Evolutionary conservation across 345 rosid genomes (phyloP).

Genomic region (Carallia pectinifolia): DNA sequence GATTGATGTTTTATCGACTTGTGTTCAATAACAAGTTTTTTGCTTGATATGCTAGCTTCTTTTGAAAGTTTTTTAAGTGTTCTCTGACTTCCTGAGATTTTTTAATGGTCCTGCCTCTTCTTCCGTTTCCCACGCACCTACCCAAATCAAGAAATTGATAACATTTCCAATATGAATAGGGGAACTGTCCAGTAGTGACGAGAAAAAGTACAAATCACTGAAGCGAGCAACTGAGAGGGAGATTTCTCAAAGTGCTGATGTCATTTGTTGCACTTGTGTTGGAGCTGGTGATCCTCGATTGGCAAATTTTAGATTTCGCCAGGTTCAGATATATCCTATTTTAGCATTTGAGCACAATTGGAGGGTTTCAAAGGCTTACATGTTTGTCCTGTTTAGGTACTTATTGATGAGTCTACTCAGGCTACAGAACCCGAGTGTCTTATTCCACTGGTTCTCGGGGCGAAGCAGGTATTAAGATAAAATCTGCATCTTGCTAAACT

Average conservation of each 20-base stretch:
- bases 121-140: background rate
- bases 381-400: conserved; percentile 54
- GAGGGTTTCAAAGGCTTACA: conserved; percentile 19
- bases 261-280: conserved; percentile 97
- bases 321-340: conserved; percentile 45
- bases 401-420: conserved; percentile 99
- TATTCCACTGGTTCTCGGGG: conserved; percentile 98
- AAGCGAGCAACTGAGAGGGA: conserved; percentile 98
- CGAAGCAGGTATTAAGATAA: conserved; percentile 67
- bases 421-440: conserved; percentile 99
- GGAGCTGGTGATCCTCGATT: conserved; percentile 99
- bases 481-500: background rate
- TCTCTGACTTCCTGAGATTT: background rate
- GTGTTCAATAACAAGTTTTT: background rate
- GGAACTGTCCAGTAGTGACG: conserved; percentile 97
- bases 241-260: conserved; percentile 99
- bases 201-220: conserved; percentile 93
- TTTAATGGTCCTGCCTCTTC: background rate
- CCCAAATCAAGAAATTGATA: background rate
- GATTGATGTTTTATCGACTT: background rate
- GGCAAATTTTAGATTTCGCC: conserved; percentile 96
- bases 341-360: background rate
- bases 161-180: conserved; percentile 43
- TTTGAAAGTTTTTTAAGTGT: background rate
- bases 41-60: background rate